These are phyloP conservation scores for Phyllosticta citriasiana DNA, from an alignment of 2,329 filamentous ascomycete species.

Conservation along the genomic window DNA sequence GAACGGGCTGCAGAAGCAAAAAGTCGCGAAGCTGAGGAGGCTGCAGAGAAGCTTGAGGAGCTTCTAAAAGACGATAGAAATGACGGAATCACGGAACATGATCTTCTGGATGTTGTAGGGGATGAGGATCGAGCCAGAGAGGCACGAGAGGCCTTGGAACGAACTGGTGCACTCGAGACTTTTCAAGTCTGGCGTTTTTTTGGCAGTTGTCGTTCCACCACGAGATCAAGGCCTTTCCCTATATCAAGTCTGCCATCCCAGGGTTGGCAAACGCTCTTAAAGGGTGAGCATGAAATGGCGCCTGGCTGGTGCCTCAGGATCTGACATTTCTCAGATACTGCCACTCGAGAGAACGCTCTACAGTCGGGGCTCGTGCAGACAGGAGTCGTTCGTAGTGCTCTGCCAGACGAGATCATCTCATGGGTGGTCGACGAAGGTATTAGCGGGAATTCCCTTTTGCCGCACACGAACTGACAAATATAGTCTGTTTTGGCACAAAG, in stretches of 20 bases:
- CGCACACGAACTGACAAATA: background rate
- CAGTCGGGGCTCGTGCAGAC: constrained; percentile 32
- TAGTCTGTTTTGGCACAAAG: constrained; percentile 16
- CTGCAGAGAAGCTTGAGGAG: constrained; percentile 42
- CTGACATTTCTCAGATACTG: background rate
- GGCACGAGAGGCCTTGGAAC: constrained; percentile 28
- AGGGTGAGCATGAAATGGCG: background rate
- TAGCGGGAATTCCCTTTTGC: background rate
- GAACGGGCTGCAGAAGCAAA: constrained; percentile 25
- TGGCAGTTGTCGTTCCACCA: background rate
- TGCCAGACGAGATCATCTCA: constrained; percentile 28
- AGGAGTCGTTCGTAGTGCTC: constrained; percentile 25
- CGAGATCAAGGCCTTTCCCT: constrained; percentile 12
- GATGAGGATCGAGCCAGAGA: background rate
- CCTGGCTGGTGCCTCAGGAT: background rate
- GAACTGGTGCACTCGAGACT: constrained; percentile 48
- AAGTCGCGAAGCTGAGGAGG: constrained; percentile 15
- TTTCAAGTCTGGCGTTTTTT: constrained; percentile 51
- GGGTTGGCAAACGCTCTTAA: constrained; percentile 2
- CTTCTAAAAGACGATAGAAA: background rate
- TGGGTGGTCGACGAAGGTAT: constrained; percentile 33
- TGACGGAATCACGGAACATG: background rate
- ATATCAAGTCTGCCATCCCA: constrained; percentile 17
- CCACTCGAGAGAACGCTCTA: constrained; percentile 29
- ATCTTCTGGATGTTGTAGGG: background rate